Evolutionary conservation across 495 filamentous ascomycete species (phyloP).

Genomic region (Tuber indicum): DNA sequence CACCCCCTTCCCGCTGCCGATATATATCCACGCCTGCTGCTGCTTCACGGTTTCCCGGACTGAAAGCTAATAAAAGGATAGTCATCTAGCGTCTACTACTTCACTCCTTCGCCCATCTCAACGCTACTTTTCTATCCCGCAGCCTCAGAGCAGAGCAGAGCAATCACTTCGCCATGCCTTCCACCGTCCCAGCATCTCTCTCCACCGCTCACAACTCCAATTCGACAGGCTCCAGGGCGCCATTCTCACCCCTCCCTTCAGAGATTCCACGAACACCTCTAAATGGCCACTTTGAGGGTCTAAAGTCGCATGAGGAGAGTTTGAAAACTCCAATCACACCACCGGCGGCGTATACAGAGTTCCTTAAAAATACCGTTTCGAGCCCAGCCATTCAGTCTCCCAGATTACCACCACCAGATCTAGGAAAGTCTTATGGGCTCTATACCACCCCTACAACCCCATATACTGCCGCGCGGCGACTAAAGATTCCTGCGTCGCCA

Average conservation of each 20-base stretch:
- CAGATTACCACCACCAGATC: slow-evolving; percentile 43
- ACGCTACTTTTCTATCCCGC: slow-evolving; percentile 34
- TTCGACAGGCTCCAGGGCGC: slow-evolving; percentile 13
- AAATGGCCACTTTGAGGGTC: slow-evolving; percentile 32
- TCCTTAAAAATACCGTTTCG: slow-evolving; percentile 58
- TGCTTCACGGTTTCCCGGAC: slow-evolving; percentile 19
- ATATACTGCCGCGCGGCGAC: slow-evolving; percentile 38
- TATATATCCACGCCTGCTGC: slow-evolving; percentile 22
- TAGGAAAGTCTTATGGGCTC: slow-evolving; percentile 10
- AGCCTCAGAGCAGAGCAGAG: slow-evolving; percentile 25
- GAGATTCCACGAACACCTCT: slow-evolving; percentile 41
- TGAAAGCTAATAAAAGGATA: slow-evolving; percentile 5
- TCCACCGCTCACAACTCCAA: background rate
- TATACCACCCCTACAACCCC: slow-evolving; percentile 39
- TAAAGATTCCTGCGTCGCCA: slow-evolving; percentile 33
- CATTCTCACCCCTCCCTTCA: slow-evolving; percentile 39
- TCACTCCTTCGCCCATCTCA: slow-evolving; percentile 9
- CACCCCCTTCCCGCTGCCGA: background rate
- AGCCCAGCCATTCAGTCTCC: slow-evolving; percentile 38
- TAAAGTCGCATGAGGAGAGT: slow-evolving; percentile 32
- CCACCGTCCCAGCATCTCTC: background rate
- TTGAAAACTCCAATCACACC: slow-evolving; percentile 83
- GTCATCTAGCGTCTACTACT: background rate
- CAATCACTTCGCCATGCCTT: background rate
- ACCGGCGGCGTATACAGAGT: slow-evolving; percentile 83